phyloP scores from a whole-genome alignment of 73 alveolate genomes.

The Paramecium primaurelia region DNA sequence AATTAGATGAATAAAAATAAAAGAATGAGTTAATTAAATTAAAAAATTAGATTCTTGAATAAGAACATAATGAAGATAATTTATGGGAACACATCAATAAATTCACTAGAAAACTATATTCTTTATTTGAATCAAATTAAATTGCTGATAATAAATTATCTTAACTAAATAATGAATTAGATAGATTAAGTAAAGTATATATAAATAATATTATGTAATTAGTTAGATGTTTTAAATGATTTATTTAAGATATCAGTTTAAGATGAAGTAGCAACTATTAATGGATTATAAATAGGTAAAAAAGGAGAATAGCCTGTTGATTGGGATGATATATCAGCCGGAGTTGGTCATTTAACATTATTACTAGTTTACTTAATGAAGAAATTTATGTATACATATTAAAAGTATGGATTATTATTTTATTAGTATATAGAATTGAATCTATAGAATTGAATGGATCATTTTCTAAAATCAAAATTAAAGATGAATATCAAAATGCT shows the following conservation, averaged over 20 bases:
- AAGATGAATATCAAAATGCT: background rate
- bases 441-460: conserved; percentile 23
- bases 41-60: background rate
- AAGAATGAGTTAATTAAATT: background rate
- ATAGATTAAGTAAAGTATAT: conserved; percentile 8
- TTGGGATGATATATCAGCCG: conserved; percentile 49
- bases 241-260: conserved; percentile 18
- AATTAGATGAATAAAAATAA: background rate
- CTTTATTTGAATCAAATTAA: background rate
- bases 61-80: conserved; percentile 15
- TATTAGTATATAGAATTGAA: background rate
- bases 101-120: conserved; percentile 15
- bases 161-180: conserved; percentile 8
- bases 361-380: conserved; percentile 5
- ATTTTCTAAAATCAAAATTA: background rate
- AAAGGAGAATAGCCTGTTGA: conserved; percentile 17
- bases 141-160: conserved; percentile 36
- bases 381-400: background rate
- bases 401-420: background rate
- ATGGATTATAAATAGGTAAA: conserved; percentile 4
- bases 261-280: conserved; percentile 19
- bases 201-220: background rate
- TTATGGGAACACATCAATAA: conserved; percentile 38
- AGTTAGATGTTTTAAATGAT: conserved; percentile 33
- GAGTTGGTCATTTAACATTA: conserved; percentile 13